Evolutionary conservation across 1,284 basidiomycete genomes (phyloP).

Genomic region (Neonothopanus nambi): DNA sequence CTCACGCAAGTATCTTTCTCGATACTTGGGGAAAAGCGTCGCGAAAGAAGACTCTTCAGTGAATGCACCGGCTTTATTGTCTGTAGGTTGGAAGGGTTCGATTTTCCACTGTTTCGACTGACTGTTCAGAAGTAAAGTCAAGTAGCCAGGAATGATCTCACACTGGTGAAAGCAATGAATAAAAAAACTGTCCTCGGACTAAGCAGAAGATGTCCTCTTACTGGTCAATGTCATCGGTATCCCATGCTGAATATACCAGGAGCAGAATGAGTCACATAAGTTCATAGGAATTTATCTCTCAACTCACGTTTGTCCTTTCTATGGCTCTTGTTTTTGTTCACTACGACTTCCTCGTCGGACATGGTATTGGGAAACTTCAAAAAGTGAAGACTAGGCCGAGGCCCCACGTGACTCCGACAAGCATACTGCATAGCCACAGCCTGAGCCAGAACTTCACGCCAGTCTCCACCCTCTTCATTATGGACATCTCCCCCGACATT

Average conservation of each 20-base stretch:
- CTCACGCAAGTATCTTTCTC: slow-evolving; percentile 94
- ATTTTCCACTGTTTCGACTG: slow-evolving; percentile 82
- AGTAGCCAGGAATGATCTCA: slow-evolving; percentile 19
- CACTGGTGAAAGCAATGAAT: slow-evolving; percentile 13
- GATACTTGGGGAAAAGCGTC: slow-evolving; percentile 97
- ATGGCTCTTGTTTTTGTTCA: slow-evolving; percentile 85
- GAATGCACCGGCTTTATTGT: slow-evolving; percentile 85
- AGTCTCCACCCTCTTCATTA: slow-evolving; percentile 20
- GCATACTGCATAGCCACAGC: no score
- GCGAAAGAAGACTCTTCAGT: slow-evolving; percentile 97
- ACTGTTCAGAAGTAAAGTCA: slow-evolving; percentile 1
- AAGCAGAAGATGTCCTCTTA: slow-evolving; percentile 43
- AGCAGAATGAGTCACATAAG: slow-evolving; percentile 4
- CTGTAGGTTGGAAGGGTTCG: slow-evolving; percentile 71
- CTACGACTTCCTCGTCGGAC: slow-evolving; percentile 46
- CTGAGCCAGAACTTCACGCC: background rate
- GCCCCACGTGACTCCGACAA: no score
- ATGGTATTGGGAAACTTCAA: slow-evolving; percentile 31
- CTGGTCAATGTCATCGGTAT: slow-evolving; percentile 99
- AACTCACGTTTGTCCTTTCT: slow-evolving; percentile 88
- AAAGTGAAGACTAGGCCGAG: no score
- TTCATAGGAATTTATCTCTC: background rate
- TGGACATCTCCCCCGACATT: slow-evolving; percentile 36
- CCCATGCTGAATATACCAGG: slow-evolving; percentile 74
- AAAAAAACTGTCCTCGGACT: slow-evolving; percentile 13